Evolutionary conservation across 176 grass and related monocot species (phyloP), one percentile per base, ranked within the genome.

Genomic region (Poa annua): DNA sequence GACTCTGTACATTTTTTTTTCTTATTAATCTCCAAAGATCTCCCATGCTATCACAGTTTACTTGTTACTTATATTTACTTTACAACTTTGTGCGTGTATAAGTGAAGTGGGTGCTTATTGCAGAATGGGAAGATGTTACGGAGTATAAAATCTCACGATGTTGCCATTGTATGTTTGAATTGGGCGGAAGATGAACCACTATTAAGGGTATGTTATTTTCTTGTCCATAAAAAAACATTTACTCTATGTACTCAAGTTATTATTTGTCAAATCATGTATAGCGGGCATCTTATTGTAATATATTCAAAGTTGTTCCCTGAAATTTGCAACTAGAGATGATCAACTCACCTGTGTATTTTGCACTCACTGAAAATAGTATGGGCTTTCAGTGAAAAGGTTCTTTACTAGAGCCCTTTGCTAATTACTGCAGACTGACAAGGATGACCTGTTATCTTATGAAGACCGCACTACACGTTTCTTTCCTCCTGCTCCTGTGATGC

Each of bases 71-170:
- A 70, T 71, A 3, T 63, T 80, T 80, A 49, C 41, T 84, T 59
- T 55, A 73, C 34, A 32, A 35, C 8, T 70, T 73, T 81, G 42
- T 63, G 33, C 66, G 79, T 66, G 59, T 71, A 79, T 88, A 79
- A 79, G 24, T 64, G 54, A 83, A 71, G 13, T 19, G 32, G 33
- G 47, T 54, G 66, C 84, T 92, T 51, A 89, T 88, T 90, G 49
- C 92, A 98, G 92, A 98, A 95, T 9, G 96, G 96, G 77, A 98
- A 95, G 89, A 73, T 98, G 77, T 69, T 98, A 81, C 91, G 91
- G 88, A 90, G 80, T 85, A 78, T 87, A 55, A 95, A 90, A 80
- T 90, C 87, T 3, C 96, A 98, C 2, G 80, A 88, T 88, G 89
- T 81, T 55, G 78, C 96, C 38, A 86, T 98, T 86, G 74, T 95